Evolutionary conservation across 768 basidiomycete species (phyloP), one percentile per base, ranked within the genome.

Genomic region (Xerocomellus dryophilus): DNA sequence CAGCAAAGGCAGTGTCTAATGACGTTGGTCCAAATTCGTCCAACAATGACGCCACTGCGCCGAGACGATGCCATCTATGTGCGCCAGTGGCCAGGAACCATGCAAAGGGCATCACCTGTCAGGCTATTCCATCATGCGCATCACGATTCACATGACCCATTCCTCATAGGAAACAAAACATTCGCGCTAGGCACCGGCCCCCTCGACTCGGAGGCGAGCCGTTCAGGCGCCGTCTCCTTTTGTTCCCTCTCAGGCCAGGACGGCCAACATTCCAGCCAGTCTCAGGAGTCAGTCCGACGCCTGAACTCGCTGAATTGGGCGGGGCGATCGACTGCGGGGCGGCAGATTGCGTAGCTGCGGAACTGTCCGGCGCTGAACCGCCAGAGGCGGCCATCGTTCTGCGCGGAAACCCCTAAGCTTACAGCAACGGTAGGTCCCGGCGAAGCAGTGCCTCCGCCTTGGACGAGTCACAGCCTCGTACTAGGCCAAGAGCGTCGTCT

Each of bases 61-160:
- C 41, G 32, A 50, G 29, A 58, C 31, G 29, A 35, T 50, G 2
- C 57, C 59, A 60, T 58, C 38, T 50, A 51, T 51, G 51, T 60
- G 45, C 54, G 52, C 45, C 64, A 61, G 38, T 45, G 49, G 34
- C 27, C 59, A 64, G 58, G 54, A 53, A 46, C 62, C 43, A 55
- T 47, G 17, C 15, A 34, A 20, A 40, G 50, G 27, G 50, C 31
- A 12, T 29, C 31, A 12, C 20, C 49, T 32, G 15, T 7, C 51
- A 42, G 32, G 15, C 32, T 12, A 35, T 53, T 7, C 53, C 40
- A 53, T 53, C 50, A 41, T 17, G 17, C 29, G 17, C 29, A 50
- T 57, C 29, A 57, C 29, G 45, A 56, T 57, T 56, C 55, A 49
- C 45, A 53, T 52, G 51, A 53, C 31, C 20, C 51, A 51, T 36